Conservation (phyloP, 148 eudicot species). For the Fallopia convolvulus region DNA sequence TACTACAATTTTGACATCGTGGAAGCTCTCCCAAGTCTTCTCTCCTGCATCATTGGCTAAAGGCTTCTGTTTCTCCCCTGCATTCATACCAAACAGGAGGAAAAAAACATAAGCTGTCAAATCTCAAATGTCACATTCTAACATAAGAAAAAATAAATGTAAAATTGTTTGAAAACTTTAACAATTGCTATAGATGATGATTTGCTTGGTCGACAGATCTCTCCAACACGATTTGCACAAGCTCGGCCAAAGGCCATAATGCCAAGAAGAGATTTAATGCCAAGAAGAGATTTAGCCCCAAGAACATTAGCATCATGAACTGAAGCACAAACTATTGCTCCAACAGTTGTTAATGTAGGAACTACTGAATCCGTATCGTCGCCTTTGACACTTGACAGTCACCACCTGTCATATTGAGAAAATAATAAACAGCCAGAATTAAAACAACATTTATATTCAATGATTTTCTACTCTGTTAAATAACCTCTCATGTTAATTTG, state of each 20-base stretch:
- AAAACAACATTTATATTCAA: background rate
- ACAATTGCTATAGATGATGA: background rate
- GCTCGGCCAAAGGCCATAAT: conserved; percentile 99
- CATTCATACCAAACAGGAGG: too few species aligned
- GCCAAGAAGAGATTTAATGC: conserved; percentile 97
- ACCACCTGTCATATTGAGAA: conserved; percentile 45
- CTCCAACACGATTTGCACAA: conserved; percentile 94
- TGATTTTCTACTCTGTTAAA: background rate
- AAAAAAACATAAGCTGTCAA: too few species aligned
- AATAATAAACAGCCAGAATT: background rate
- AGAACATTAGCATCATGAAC: conserved; percentile 98
- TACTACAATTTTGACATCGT: too few species aligned
- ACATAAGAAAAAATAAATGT: too few species aligned
- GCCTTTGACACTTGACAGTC: conserved; percentile 67
- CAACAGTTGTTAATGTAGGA: conserved; percentile 95
- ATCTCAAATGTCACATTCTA: too few species aligned
- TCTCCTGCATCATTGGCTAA: too few species aligned
- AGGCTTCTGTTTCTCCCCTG: too few species aligned
- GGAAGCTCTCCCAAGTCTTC: too few species aligned
- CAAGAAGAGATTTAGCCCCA: conserved; percentile 98
- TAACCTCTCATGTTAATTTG: conserved; percentile 88
- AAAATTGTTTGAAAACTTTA: background rate
- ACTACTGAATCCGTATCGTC: conserved; percentile 76
- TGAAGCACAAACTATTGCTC: conserved; percentile 98
- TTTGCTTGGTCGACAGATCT: conserved; percentile 75